A percentile compares a stretch with the other conserved stretches of the same genome.
These are phyloP conservation scores for Aspergillus brasiliensis DNA, from an alignment of 2,329 filamentous ascomycete species.

Conservation along the genomic window DNA sequence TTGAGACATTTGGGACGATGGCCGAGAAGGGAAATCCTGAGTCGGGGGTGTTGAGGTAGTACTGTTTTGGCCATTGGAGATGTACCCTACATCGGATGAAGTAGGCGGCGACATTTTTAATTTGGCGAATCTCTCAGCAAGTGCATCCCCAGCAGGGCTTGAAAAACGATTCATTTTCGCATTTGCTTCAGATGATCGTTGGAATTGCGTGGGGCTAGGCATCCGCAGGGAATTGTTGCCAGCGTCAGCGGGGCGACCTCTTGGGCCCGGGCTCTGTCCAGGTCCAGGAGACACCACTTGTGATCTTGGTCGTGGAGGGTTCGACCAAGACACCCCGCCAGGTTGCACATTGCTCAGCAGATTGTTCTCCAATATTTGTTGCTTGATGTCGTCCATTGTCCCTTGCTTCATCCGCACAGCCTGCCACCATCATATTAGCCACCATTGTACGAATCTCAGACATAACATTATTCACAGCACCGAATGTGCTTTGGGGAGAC, in stretches of 20 bases:
- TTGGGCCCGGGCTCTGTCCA: slow-evolving; percentile 14
- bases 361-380: slow-evolving; percentile 43
- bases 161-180: slow-evolving; percentile 28
- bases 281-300: slow-evolving; percentile 16
- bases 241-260: slow-evolving; percentile 28
- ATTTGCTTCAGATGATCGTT: slow-evolving; percentile 27
- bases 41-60: slow-evolving; percentile 13
- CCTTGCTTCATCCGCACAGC: slow-evolving; percentile 45
- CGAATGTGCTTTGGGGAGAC: not conserved
- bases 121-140: slow-evolving; percentile 47
- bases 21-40: slow-evolving; percentile 26
- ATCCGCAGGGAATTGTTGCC: slow-evolving; percentile 33
- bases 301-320: slow-evolving; percentile 12
- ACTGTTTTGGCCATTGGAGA: slow-evolving; percentile 15
- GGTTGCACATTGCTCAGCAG: slow-evolving; percentile 33
- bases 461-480: not conserved
- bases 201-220: slow-evolving; percentile 45
- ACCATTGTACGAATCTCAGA: not conserved
- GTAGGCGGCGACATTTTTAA: slow-evolving; percentile 33
- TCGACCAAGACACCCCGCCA: slow-evolving; percentile 15
- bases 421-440: slow-evolving; percentile 23
- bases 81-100: slow-evolving; percentile 12
- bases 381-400: slow-evolving; percentile 45
- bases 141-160: slow-evolving; percentile 36
- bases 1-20: slow-evolving; percentile 25